Evolutionary conservation across 306 rosid species (phyloP), one percentile per base, ranked within the genome.

Genomic region (Luffa acutangula): DNA sequence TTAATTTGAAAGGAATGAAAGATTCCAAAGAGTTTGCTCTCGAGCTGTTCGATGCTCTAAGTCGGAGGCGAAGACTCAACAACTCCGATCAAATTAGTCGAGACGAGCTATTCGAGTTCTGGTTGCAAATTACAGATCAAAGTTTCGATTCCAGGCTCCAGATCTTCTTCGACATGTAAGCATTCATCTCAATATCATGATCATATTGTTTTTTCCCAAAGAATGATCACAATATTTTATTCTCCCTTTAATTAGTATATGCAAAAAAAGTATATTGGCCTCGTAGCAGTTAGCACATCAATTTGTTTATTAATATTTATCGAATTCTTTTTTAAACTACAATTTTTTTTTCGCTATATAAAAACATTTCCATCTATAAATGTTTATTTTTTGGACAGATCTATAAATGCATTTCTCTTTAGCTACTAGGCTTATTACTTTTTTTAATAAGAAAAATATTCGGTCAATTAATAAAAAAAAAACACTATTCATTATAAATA

Each of bases 131-230:
- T 79, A 80, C 97, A 25, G 97, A 96, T 87, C 98, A 93, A 71
- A 96, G 99, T 83, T 96, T 96, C 54, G 99, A 96, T 81, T 96
- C 99, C 4, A 79, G 98, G 64, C 97, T 96, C 4, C 99, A 96
- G 91, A 93, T 96, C 90, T 96, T 96, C 89, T 96, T 96, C 85
- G 97, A 93, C 90, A 96, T 96, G 99, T 95, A 89, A 71, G 82
- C 77, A 77, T 53, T 20, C 14, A 71, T 43, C 43, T 11, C 41
- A 21, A 21, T 73, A 74, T 14, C 34, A 49, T 46, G 6, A 45
- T 31, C 39, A 15, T 17, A 6, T 14, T 34, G 13, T 49, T 7
- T 71, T 11, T 20, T 13, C 33, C 25, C 20, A 2, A 46, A 46
- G 53, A 67, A 33, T 34, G 42, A 63, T 63, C 43, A 11, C 3